Evolutionary conservation across 148 eudicot genomes (phyloP).

Genomic region (Polygonum aviculare): DNA sequence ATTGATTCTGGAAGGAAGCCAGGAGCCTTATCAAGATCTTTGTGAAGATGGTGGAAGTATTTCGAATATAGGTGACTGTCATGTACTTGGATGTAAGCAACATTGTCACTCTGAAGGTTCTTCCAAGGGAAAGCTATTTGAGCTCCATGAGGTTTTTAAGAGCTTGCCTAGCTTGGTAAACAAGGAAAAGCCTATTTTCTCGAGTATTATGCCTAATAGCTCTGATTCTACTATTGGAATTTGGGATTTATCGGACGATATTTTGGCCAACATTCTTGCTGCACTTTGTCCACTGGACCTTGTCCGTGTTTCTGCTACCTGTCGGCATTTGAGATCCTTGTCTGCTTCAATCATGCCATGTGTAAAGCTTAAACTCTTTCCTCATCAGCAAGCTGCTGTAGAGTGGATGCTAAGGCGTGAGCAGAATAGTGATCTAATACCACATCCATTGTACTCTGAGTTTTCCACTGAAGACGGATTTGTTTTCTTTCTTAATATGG

Average conservation of each 20-base stretch:
- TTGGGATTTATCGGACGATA: constrained; percentile 63
- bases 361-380: constrained; percentile 77
- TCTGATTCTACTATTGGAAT: constrained; percentile 41
- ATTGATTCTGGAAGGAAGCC: constrained; percentile 28
- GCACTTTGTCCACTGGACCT: constrained; percentile 56
- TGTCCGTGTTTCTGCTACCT: constrained; percentile 64
- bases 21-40: constrained; percentile 14
- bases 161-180: constrained; percentile 56
- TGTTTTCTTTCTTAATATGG: constrained; percentile 49
- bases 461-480: constrained; percentile 65
- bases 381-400: constrained; percentile 95
- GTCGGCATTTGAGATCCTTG: constrained; percentile 68
- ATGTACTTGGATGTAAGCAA: constrained; percentile 63
- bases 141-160: constrained; percentile 79
- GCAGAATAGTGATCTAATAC: constrained; percentile 35
- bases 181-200: constrained; percentile 26
- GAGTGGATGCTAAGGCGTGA: constrained; percentile 99
- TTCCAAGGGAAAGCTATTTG: constrained; percentile 54
- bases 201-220: constrained; percentile 42
- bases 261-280: constrained; percentile 47
- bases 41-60: constrained; percentile 19
- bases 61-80: constrained; percentile 67
- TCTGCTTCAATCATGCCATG: constrained; percentile 78
- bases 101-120: constrained; percentile 39
- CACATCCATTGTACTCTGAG: constrained; percentile 61